Base-by-base conservation (phyloP, 768 basidiomycete genomes). In the Coprinopsis strossmayeri region DNA sequence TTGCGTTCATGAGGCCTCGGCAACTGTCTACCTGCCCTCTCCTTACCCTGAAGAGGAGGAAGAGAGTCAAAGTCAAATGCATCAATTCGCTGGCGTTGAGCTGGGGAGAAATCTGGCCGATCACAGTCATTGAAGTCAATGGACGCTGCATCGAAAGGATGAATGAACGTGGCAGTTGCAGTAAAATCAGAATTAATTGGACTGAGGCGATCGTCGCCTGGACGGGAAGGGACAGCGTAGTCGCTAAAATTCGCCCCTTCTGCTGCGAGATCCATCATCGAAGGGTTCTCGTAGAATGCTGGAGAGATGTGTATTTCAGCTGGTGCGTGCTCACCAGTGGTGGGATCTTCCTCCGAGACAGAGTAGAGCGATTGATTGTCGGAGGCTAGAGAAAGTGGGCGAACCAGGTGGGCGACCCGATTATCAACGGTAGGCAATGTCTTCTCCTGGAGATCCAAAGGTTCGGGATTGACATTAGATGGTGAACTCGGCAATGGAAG, bases 141-240 rank as follows among this genome's bases (percentile, higher is more conserved):
- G 15, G 52, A 45, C n/a, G 47, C 54, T 13, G 64, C 59, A 50
- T 72, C 69, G 50, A 71, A 78, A 11, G 73, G 66, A 51, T 73
- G 72, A 28, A 79, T 78, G 59, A 79, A 78, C 5, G 64, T 61
- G 13, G 77, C 77, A 0, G 76, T 77, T 9, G 64, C 57, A 12
- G 61, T 60, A 49, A 69, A 73, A 23, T 52, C 54, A 39, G 35
- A 35, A 30, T 56, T 44, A 12, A 11, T 49, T 11, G 53, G 51
- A 3, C 49, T 34, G n/a, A 23, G 21, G 21, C 17, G 18, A 9
- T 17, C 41, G 25, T 18, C 48, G 0, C 27, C 25, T 32, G 57
- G 57, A 24, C 40, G 30, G 7, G 15, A 32, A 32, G 30, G 15
- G 30, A 15, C 15, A 32, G 7, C 30, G 15, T 7, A 32, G 30